A percentile compares a stretch with the other conserved stretches of the same genome.
Evolutionary conservation across 306 rosid genomes (phyloP).

Genomic region (Medicago lupulina): DNA sequence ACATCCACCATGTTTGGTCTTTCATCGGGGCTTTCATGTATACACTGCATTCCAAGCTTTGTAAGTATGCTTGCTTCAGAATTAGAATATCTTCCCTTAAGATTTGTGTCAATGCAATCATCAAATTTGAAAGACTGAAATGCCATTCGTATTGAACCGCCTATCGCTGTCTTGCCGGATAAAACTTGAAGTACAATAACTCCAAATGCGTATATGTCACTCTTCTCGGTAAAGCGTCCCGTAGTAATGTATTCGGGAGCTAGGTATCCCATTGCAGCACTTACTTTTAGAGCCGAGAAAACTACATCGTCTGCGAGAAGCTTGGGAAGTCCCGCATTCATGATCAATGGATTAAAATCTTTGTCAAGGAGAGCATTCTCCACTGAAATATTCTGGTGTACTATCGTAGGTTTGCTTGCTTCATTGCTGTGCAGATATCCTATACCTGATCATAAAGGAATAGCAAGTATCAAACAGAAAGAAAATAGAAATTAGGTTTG

Average conservation of each 20-base stretch:
- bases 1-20: slow-evolving; percentile 70
- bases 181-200: slow-evolving; percentile 83
- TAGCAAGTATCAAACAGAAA: slow-evolving; percentile 22
- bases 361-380: slow-evolving; percentile 82
- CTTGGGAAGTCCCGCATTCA: slow-evolving; percentile 80
- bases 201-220: slow-evolving; percentile 93
- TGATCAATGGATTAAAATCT: slow-evolving; percentile 74
- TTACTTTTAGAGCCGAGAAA: slow-evolving; percentile 85
- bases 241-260: slow-evolving; percentile 94
- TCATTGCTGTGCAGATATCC: slow-evolving; percentile 76
- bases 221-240: slow-evolving; percentile 89
- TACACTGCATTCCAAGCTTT: slow-evolving; percentile 66
- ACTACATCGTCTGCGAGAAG: slow-evolving; percentile 94
- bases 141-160: slow-evolving; percentile 58
- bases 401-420: slow-evolving; percentile 68
- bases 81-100: slow-evolving; percentile 64
- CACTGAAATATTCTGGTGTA: slow-evolving; percentile 87
- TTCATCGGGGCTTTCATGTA: slow-evolving; percentile 70
- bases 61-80: slow-evolving; percentile 68
- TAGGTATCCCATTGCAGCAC: slow-evolving; percentile 99
- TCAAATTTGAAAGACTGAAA: slow-evolving; percentile 60
- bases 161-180: slow-evolving; percentile 64
- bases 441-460: slow-evolving; percentile 61
- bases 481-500: background rate
- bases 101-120: slow-evolving; percentile 64